Evolutionary conservation across 2,329 filamentous ascomycete species (phyloP).

Genomic region (Fusarium sambucinum): DNA sequence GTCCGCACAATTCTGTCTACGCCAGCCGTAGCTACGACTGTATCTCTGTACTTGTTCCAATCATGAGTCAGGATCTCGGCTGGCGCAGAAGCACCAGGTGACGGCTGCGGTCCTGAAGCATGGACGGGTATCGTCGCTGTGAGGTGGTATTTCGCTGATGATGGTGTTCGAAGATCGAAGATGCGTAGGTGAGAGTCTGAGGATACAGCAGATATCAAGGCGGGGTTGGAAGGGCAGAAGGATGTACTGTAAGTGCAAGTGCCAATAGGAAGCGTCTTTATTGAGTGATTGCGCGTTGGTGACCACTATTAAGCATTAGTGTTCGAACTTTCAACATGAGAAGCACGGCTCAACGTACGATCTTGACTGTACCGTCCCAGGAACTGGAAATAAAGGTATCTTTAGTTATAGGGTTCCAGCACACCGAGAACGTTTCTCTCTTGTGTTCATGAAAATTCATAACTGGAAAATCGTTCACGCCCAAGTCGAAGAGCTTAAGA

Average conservation of each 20-base stretch:
- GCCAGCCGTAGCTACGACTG: slow-evolving; percentile 86
- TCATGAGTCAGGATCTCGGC: slow-evolving; percentile 93
- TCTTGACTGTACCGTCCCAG: slow-evolving; percentile 96
- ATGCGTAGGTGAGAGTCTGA: slow-evolving; percentile 90
- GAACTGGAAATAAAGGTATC: slow-evolving; percentile 90
- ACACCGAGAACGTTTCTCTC: slow-evolving; percentile 90
- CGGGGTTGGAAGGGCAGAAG: slow-evolving; percentile 89
- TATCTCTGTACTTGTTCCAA: slow-evolving; percentile 97
- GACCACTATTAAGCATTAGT: slow-evolving; percentile 73
- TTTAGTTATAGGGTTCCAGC: slow-evolving; percentile 93
- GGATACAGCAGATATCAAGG: slow-evolving; percentile 86
- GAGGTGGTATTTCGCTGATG: slow-evolving; percentile 88
- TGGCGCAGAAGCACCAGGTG: slow-evolving; percentile 63
- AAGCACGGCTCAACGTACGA: slow-evolving; percentile 60
- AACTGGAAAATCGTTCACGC: slow-evolving; percentile 84
- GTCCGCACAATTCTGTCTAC: slow-evolving; percentile 89
- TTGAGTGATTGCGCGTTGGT: slow-evolving; percentile 77
- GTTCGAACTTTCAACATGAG: no score
- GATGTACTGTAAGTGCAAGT: slow-evolving; percentile 94
- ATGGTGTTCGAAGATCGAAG: slow-evolving; percentile 90
- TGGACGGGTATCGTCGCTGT: slow-evolving; percentile 87
- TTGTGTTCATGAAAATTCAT: slow-evolving; percentile 95
- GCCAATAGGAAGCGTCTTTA: slow-evolving; percentile 90
- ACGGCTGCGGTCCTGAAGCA: slow-evolving; percentile 65
- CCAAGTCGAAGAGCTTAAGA: slow-evolving; percentile 92